Evolutionary conservation across 139 green algal species (phyloP).

Genomic region (Trebouxia sp.): DNA sequence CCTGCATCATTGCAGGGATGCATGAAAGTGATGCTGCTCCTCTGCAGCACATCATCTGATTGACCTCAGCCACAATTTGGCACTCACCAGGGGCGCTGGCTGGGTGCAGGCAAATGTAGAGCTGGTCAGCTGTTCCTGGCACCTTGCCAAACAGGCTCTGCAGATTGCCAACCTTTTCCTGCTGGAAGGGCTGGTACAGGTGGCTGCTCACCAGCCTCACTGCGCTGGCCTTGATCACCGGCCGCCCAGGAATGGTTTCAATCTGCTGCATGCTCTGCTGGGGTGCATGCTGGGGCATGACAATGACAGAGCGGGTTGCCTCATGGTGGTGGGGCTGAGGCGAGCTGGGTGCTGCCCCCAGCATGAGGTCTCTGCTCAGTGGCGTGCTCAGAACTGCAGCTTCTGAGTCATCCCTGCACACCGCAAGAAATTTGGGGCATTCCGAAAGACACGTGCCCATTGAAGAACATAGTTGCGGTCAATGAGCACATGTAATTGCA

Average conservation of each 20-base stretch:
- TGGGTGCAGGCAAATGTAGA: constrained; percentile 35
- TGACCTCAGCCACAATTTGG: not conserved
- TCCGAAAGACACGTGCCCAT: not conserved
- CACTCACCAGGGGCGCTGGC: constrained; percentile 7
- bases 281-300: not conserved
- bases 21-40: not conserved
- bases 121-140: not conserved
- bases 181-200: constrained; percentile 30
- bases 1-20: no score
- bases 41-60: no score
- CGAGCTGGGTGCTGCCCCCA: not conserved
- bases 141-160: constrained; percentile 30
- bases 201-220: constrained; percentile 28
- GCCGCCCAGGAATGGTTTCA: not conserved
- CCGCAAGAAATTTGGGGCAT: not conserved
- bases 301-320: not conserved
- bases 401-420: constrained; percentile 38
- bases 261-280: constrained; percentile 24
- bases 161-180: constrained; percentile 28
- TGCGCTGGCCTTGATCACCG: constrained; percentile 17
- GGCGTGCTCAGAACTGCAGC: not conserved
- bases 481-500: no score
- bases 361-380: constrained; percentile 15
- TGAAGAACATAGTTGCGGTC: no score
- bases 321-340: constrained; percentile 10